Percentiles rank a stretch among this genome's conserved stretches.
Evolutionary conservation across 148 eudicot genomes (phyloP).

Genomic region (Beta vulgaris): DNA sequence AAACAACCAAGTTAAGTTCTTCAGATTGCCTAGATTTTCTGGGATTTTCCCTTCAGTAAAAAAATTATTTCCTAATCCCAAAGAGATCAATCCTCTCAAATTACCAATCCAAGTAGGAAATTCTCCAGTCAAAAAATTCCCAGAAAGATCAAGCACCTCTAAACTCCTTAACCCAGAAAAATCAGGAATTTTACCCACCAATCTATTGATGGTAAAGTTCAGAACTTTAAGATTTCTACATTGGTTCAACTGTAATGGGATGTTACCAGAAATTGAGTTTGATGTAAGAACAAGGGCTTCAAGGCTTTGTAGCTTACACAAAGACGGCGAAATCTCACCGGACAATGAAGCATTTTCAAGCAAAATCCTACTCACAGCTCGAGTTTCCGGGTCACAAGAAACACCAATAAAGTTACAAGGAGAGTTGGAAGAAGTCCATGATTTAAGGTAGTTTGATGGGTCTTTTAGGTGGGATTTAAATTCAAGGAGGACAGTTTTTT

Average conservation of each 20-base stretch:
- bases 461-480: constrained; percentile 72
- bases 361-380: constrained; percentile 45
- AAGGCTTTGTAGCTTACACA: constrained; percentile 50
- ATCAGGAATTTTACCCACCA: constrained; percentile 73
- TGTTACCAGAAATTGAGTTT: constrained; percentile 43
- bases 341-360: constrained; percentile 54
- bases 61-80: constrained; percentile 58
- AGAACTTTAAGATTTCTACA: constrained; percentile 59
- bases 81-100: constrained; percentile 44
- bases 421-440: constrained; percentile 62
- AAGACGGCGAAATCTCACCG: constrained; percentile 60
- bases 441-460: constrained; percentile 55
- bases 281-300: constrained; percentile 48
- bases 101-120: constrained; percentile 77
- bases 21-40: constrained; percentile 52
- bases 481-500: constrained; percentile 61
- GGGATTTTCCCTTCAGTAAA: constrained; percentile 70
- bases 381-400: constrained; percentile 57
- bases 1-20: constrained; percentile 60
- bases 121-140: constrained; percentile 58
- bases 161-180: constrained; percentile 52
- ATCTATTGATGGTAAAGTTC: constrained; percentile 59
- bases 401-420: constrained; percentile 66
- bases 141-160: constrained; percentile 62
- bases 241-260: constrained; percentile 44